Conservation (phyloP, 805 yeast species). For the Metschnikowia colocasiae region DNA sequence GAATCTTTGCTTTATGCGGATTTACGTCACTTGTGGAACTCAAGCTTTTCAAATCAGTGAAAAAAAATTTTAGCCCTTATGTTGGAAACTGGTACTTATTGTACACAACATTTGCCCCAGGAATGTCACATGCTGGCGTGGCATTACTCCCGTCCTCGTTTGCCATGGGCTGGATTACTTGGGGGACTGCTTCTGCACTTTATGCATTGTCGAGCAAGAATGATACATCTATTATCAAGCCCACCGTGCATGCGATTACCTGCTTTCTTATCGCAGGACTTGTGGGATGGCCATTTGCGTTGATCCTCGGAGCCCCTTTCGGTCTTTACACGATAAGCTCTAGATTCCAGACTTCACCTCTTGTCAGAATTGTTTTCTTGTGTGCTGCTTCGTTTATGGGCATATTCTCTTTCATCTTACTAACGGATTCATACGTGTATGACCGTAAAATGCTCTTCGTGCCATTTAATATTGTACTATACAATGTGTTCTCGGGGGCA, state of each 20-base stretch:
- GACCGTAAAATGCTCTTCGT: slow-evolving; percentile 54
- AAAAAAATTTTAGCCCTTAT: slow-evolving; percentile 27
- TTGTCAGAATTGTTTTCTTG: slow-evolving; percentile 10
- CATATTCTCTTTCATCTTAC: slow-evolving; percentile 25
- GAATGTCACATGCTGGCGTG: slow-evolving; percentile 84
- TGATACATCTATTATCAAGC: slow-evolving; percentile 7
- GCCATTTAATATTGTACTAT: slow-evolving; percentile 76
- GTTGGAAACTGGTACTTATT: slow-evolving; percentile 60
- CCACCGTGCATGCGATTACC: slow-evolving; percentile 16
- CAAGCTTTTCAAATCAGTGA: slow-evolving; percentile 43
- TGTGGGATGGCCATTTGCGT: slow-evolving; percentile 88
- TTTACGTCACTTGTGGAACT: slow-evolving; percentile 50
- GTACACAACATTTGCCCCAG: slow-evolving; percentile 65
- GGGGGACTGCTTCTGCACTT: slow-evolving; percentile 42
- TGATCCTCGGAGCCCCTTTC: slow-evolving; percentile 62
- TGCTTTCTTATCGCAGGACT: slow-evolving; percentile 66
- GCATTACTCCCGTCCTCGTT: slow-evolving; percentile 82
- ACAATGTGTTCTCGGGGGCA: slow-evolving; percentile 70
- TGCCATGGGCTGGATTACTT: slow-evolving; percentile 49
- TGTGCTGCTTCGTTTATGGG: slow-evolving; percentile 16
- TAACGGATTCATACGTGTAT: slow-evolving; percentile 62
- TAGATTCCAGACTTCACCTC: slow-evolving; percentile 14
- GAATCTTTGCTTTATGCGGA: slow-evolving; percentile 40
- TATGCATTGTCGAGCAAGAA: slow-evolving; percentile 15
- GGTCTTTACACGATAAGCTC: slow-evolving; percentile 33